A percentile compares a stretch with the other conserved stretches of the same genome.
Evolutionary conservation across 129 eudicot genomes (phyloP).

Genomic region (Lactuca saligna): DNA sequence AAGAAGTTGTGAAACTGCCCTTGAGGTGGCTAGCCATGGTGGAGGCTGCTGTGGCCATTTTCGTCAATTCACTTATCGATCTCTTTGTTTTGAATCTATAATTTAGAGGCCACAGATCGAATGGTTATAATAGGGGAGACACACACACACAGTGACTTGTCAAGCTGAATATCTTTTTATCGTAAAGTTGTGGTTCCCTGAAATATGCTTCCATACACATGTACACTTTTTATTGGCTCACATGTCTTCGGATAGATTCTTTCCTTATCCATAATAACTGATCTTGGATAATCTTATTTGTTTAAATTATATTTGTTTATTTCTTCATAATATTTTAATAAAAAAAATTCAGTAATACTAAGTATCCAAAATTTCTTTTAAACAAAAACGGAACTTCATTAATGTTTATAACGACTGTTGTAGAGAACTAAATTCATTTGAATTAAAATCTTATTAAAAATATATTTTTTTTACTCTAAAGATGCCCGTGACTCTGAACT

Average conservation of each 20-base stretch:
- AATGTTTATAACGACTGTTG: neutral
- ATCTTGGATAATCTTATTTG: neutral
- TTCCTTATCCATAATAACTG: conserved; percentile 27
- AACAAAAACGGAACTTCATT: too few species aligned
- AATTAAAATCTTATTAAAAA: neutral
- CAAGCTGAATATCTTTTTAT: conserved; percentile 19
- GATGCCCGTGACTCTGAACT: conserved; percentile 33
- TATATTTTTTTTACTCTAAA: neutral
- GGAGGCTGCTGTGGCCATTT: conserved; percentile 44
- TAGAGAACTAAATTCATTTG: too few species aligned
- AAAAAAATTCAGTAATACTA: too few species aligned
- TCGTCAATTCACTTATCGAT: conserved; percentile 20
- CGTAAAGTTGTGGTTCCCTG: conserved; percentile 19
- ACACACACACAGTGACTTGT: conserved; percentile 21
- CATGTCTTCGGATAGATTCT: conserved; percentile 23
- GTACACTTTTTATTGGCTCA: conserved; percentile 28
- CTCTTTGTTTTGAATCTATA: neutral
- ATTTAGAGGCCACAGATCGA: conserved; percentile 12
- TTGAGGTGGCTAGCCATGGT: conserved; percentile 89
- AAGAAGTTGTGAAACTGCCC: conserved; percentile 57
- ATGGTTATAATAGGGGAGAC: conserved; percentile 32
- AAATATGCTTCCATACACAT: conserved; percentile 24
- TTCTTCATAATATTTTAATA: neutral
- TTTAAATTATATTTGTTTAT: neutral
- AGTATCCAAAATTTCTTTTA: neutral